phyloP scores from a whole-genome alignment of 768 basidiomycete genomes.

The Kwoniella dendrophila region DNA sequence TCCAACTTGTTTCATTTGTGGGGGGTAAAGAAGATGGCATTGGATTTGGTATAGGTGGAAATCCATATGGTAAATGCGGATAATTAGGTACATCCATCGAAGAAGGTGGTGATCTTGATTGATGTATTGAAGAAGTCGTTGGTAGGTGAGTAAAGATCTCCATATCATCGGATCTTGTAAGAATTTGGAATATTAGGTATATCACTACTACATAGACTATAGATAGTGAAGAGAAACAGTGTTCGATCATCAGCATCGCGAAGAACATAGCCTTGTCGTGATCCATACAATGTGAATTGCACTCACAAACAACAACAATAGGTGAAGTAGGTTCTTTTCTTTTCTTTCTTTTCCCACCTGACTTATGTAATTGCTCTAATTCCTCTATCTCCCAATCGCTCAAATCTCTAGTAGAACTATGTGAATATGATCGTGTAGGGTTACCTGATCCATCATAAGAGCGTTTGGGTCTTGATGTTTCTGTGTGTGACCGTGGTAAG shows the following conservation, averaged over 20 bases:
- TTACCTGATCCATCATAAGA: background rate
- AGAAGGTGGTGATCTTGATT: slow-evolving; percentile 25
- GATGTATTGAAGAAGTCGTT: slow-evolving; percentile 19
- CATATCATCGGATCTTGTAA: slow-evolving; percentile 43
- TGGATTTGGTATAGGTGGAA: slow-evolving; percentile 36
- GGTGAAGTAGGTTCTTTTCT: slow-evolving; percentile 48
- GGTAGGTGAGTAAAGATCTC: slow-evolving; percentile 44
- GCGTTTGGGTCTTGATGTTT: slow-evolving; percentile 1
- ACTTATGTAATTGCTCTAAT: slow-evolving; percentile 4
- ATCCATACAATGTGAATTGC: background rate
- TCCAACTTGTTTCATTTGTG: background rate
- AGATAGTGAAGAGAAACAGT: background rate
- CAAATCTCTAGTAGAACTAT: slow-evolving; percentile 2
- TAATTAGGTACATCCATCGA: slow-evolving; percentile 18
- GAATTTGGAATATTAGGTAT: slow-evolving; percentile 48
- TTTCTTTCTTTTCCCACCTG: slow-evolving; percentile 29
- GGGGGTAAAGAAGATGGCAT: slow-evolving; percentile 4
- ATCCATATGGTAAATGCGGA: slow-evolving; percentile 35
- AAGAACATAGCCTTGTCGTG: background rate
- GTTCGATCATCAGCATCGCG: background rate
- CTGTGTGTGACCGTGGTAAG: background rate
- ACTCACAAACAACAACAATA: slow-evolving; percentile 44
- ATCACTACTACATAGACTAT: slow-evolving; percentile 45
- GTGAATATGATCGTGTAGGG: slow-evolving; percentile 8
- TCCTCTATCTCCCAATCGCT: slow-evolving; percentile 21